Evolutionary conservation across 805 yeast species (phyloP).

Genomic region (Kluyveromyces lactis): DNA sequence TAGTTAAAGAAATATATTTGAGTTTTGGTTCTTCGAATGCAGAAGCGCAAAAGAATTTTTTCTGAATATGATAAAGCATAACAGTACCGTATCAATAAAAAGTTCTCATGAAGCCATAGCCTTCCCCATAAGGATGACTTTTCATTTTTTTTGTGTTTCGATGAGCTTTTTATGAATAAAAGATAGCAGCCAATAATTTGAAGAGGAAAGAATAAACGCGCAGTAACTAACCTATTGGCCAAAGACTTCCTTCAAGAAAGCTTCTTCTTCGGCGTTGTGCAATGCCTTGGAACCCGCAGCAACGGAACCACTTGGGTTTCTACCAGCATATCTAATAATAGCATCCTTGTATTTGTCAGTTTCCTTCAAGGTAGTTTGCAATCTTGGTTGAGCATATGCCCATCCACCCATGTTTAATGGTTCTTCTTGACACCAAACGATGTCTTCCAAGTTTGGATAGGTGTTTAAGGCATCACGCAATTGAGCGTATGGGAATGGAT

Average conservation of each 20-base stretch:
- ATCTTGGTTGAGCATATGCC: conserved; percentile 75
- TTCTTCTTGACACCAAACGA: conserved; percentile 98
- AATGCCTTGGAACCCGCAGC: conserved; percentile 93
- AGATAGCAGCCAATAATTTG: no score
- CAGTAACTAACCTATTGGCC: conserved; percentile 6
- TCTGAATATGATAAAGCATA: no score
- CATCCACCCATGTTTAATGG: conserved; percentile 95
- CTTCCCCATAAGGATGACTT: no score
- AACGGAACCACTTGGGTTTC: conserved; percentile 96
- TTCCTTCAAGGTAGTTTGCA: conserved; percentile 66
- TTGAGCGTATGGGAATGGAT: conserved; percentile 98
- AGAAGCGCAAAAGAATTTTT: no score
- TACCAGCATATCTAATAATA: conserved; percentile 80
- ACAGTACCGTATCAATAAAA: no score
- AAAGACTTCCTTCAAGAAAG: conserved; percentile 75
- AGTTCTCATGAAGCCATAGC: no score
- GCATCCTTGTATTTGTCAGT: conserved; percentile 57
- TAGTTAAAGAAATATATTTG: no score
- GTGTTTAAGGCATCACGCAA: conserved; percentile 72
- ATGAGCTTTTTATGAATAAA: no score
- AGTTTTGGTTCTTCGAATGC: no score
- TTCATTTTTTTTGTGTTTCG: no score
- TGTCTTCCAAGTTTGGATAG: conserved; percentile 77
- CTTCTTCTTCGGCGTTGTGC: conserved; percentile 84
- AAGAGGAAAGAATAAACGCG: no score